These are phyloP conservation scores for Pilasporangium apinafurcum DNA, from an alignment of 352 stramenopile genomes.

Conservation along the genomic window DNA sequence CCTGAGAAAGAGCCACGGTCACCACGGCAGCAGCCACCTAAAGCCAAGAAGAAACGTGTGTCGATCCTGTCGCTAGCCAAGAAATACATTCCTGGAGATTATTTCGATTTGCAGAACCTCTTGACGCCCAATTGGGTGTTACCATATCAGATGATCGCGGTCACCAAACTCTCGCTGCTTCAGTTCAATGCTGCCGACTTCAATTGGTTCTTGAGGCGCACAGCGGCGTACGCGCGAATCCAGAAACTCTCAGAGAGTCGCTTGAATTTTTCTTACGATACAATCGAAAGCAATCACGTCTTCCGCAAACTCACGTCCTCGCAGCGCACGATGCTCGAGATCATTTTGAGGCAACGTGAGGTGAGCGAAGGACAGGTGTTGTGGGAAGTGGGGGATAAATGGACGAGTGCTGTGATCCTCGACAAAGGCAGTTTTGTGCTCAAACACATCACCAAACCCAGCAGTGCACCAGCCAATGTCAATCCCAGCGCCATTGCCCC, in stretches of 20 bases:
- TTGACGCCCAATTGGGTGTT: slow-evolving; percentile 60
- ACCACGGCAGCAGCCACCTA: slow-evolving; percentile 13
- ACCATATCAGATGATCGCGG: slow-evolving; percentile 57
- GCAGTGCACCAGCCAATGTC: no score
- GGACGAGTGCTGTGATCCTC: slow-evolving; percentile 63
- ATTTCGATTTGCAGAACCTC: slow-evolving; percentile 84
- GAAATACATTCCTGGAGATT: slow-evolving; percentile 83
- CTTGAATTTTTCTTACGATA: slow-evolving; percentile 77
- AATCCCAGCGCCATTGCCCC: slow-evolving; percentile 2
- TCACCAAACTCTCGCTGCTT: slow-evolving; percentile 63
- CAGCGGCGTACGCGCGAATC: slow-evolving; percentile 60
- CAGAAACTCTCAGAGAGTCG: slow-evolving; percentile 65
- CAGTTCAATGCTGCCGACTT: slow-evolving; percentile 81
- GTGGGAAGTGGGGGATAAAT: slow-evolving; percentile 67
- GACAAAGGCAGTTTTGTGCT: slow-evolving; percentile 71
- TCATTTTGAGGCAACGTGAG: slow-evolving; percentile 52
- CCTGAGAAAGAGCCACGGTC: slow-evolving; percentile 6
- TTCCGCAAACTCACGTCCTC: slow-evolving; percentile 72
- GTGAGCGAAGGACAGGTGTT: slow-evolving; percentile 63
- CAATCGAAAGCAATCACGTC: slow-evolving; percentile 74
- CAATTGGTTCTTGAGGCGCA: slow-evolving; percentile 80
- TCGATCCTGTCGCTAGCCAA: slow-evolving; percentile 61
- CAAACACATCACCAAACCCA: slow-evolving; percentile 17
- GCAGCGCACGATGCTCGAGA: slow-evolving; percentile 86
- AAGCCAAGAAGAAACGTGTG: slow-evolving; percentile 29